Evolutionary conservation across 495 filamentous ascomycete species (phyloP), one percentile per base, ranked within the genome.

Genomic region (Aspergillus leporis): DNA sequence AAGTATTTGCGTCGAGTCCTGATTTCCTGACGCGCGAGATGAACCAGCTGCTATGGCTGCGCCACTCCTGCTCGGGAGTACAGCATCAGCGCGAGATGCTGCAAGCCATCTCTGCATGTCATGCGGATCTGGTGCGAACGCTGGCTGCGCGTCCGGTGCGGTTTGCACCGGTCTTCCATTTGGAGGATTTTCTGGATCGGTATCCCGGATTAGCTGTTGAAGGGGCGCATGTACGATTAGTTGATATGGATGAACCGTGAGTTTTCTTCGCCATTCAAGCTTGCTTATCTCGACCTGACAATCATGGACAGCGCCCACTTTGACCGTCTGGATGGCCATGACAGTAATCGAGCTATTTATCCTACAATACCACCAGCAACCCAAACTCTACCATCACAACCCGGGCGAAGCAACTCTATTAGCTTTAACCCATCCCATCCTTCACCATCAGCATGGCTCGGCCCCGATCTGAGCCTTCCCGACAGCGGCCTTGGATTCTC

Each of bases 101-200:
- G 7, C 87, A 91, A 67, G 82, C 79, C 1, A 84, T 93, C 16
- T 91, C 89, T 61, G 79, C 79, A 14, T 87, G 84, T 30, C 91
- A 95, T 61, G 77, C 84, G 1, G 87, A 90, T 64, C 77, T 93
- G 8, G 85, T 92, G 19, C 87, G 89, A 56, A 85, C 85, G 16
- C 74, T 91, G 1, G 82, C 85, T 6, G 85, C 78, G 41, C 85
- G 81, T 53, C 78, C 84, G 13, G 80, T 85, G 72, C 84, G 88
- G 4, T 91, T 90, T 59, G 87, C 86, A 5, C 86, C 90, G 0
- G 87, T 88, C 16, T 93, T 93, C 63, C 88, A 92, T 56, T 81
- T 92, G 4, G 91, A 95, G 61, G 90, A 92, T 62, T 95, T 95
- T 69, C 87, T 93, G 65, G 90, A 93, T 64, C 83, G 91, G 21